Evolutionary conservation across 306 rosid species (phyloP), one percentile per base, ranked within the genome.

Genomic region (Vicia faba): DNA sequence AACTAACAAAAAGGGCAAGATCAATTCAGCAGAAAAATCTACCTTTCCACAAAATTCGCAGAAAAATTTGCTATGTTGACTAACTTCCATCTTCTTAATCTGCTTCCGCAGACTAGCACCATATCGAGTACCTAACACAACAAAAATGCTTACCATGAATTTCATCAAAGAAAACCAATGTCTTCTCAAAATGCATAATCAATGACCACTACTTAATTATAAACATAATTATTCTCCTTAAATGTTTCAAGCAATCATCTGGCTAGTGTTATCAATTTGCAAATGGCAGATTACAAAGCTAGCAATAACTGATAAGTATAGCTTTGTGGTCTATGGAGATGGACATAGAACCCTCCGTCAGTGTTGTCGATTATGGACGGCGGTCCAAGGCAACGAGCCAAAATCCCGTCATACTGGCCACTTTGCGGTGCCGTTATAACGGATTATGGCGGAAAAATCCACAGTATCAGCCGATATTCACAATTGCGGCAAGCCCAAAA

Each of bases 11-110:
- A n/a, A n/a, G n/a, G 33, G 38, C 13, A 6, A 19, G 13, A 45
- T n/a, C 59, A 65, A 33, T 11, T 71, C 36, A 41, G 44, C 15
- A 40, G 36, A 51, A 78, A 14, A 66, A 14, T 11, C 9, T 71
- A 85, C 96, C 93, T 89, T 89, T 63, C 96, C 96, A n/a, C 93
- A 89, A 35, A 89, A 89, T 48, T 89, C 96, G 16, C 91, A 89
- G 79, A 89, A 89, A 33, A 64, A 89, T 54, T 83, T 87, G 84
- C 89, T 89, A 44, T 89, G 93, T 70, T 89, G 93, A 73, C 96
- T 89, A 9, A 89, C 91, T 71, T 89, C 96, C 96, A 89, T 89
- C 74, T 89, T 89, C 79, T 89, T 89, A 48, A 89, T 89, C 87
- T 89, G 96, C 87, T 89, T 89, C 23, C 91, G 85, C 79, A 89